Percentiles rank a stretch among this genome's conserved stretches.
Evolutionary conservation across 2,329 filamentous ascomycete species (phyloP).

Genomic region (Botrytis tulipae): DNA sequence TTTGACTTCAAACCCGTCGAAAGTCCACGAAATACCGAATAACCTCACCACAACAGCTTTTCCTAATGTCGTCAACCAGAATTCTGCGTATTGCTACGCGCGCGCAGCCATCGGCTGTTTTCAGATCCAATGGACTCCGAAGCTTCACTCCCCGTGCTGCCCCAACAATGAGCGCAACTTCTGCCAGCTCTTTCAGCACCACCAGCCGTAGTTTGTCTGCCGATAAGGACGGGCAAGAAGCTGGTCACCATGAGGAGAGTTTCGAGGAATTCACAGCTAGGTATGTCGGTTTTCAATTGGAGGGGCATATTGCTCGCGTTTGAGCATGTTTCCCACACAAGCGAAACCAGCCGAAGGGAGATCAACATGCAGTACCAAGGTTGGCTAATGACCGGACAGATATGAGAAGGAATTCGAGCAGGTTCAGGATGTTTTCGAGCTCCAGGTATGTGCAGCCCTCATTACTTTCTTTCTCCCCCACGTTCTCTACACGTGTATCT

Average conservation of each 20-base stretch:
- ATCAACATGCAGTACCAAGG: constrained; percentile 43
- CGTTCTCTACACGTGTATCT: constrained; percentile 17
- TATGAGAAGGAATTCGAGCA: constrained; percentile 99
- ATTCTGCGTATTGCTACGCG: constrained; percentile 71
- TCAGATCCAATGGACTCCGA: constrained; percentile 62
- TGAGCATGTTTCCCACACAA: constrained; percentile 29
- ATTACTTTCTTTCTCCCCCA: not conserved
- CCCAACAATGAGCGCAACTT: constrained; percentile 51
- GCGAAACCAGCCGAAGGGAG: constrained; percentile 25
- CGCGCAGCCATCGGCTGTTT: constrained; percentile 56
- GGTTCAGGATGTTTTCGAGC: constrained; percentile 99
- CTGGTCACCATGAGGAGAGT: constrained; percentile 81
- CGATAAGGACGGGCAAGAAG: constrained; percentile 54
- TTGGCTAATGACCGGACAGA: constrained; percentile 51
- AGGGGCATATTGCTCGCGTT: constrained; percentile 23
- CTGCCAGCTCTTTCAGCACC: constrained; percentile 61
- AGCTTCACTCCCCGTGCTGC: constrained; percentile 53
- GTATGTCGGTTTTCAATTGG: constrained; percentile 53
- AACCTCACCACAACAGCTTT: constrained; percentile 30
- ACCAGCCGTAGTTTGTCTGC: constrained; percentile 46
- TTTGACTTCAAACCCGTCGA: constrained; percentile 22
- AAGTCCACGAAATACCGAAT: constrained; percentile 18
- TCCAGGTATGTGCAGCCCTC: constrained; percentile 68
- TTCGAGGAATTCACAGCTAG: constrained; percentile 98
- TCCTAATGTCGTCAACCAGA: constrained; percentile 63